Evolutionary conservation across 176 grass and related monocot species (phyloP), one percentile per base, ranked within the genome.

Genomic region (Urochloa ruziziensis): DNA sequence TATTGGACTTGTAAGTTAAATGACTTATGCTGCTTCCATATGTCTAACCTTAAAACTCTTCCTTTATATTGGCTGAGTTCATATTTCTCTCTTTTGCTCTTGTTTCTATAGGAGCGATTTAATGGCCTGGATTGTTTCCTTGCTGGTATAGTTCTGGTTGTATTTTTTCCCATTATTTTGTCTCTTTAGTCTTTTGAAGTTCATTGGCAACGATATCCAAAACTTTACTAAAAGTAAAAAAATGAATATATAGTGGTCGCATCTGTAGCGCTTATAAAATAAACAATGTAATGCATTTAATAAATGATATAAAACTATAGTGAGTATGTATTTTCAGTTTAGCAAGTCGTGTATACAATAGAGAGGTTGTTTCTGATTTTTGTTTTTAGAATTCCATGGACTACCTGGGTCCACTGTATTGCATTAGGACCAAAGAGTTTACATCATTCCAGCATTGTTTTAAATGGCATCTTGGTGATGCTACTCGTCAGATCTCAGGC

Each of bases 121-220:
- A 85, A 74, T 77, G 77, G 89, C 61, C 89, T 98, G 21, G 96
- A 98, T 87, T 98, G 96, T 81, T 98, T 98, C 86, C 93, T 98
- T 65, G 93, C 96, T 14, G 96, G 96, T 98, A 90, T 34, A 82
- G 7, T 85, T 73, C 23, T 64, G 9, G 18, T 73, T 49, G 27
- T 73, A n/a, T 73, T 77, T 77, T 48, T 54, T 33, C 10, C 36
- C 29, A 13, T 62, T 68, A 19, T 78, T 24, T 72, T 43, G 1
- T 32, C 1, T 42, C 44, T 66, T 66, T 39, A 84, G 60, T 52
- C 6, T 42, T 75, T 61, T 80, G 32, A 67, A 69, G 23, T 23
- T 69, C n/a, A 44, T 9, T 53, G 7, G 42, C 14, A 81, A 40
- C 40, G n/a, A 29, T 49, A 60, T 24, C 24, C 18, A 80, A 52